phyloP scores from a whole-genome alignment of 306 rosid genomes.

The Dryas octopetala region DNA sequence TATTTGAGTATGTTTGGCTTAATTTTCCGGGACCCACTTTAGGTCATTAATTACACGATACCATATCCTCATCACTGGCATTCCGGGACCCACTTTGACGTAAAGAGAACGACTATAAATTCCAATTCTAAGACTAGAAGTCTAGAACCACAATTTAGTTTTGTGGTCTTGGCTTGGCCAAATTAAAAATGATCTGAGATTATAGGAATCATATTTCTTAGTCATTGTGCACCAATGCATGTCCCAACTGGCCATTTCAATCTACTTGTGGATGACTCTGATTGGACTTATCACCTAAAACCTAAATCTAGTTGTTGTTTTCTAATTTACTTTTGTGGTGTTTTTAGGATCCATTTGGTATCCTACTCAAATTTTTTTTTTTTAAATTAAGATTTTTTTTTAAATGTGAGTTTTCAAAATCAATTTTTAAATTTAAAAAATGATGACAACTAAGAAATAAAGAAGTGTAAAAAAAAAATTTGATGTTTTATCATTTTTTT shows the following conservation, averaged over 20 bases:
- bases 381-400: too few relatives aligned
- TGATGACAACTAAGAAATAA: too few relatives aligned
- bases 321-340: neutral
- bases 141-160: neutral
- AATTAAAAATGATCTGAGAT: neutral
- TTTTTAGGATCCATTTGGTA: neutral
- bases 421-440: too few relatives aligned
- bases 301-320: neutral
- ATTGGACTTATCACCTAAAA: constrained; percentile 24
- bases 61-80: too few relatives aligned
- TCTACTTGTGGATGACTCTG: neutral
- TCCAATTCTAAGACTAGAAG: neutral
- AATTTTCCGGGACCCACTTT: neutral
- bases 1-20: neutral
- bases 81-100: neutral
- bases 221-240: constrained; percentile 3
- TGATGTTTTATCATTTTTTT: too few relatives aligned
- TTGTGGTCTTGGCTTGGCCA: constrained; percentile 5
- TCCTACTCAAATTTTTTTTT: neutral
- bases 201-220: neutral
- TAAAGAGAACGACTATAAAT: neutral
- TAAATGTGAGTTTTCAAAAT: too few relatives aligned
- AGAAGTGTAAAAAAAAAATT: too few relatives aligned
- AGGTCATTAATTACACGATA: too few relatives aligned
- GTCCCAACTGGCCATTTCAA: neutral